phyloP scores from a whole-genome alignment of 1,139 yeast genomes.

The Spathaspora sp. region DNA sequence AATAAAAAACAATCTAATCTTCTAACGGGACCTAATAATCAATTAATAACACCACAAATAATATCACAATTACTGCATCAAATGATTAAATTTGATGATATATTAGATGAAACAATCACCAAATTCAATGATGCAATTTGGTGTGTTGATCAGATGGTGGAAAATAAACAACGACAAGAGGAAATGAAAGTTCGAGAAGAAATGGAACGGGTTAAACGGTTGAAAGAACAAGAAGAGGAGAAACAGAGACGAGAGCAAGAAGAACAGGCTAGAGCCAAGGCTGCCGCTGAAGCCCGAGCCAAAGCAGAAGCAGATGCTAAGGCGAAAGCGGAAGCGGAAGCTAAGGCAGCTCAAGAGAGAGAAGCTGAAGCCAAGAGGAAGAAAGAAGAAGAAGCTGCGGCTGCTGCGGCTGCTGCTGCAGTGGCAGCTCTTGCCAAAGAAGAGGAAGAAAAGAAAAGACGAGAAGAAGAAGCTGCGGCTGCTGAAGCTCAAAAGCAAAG shows the following conservation, averaged over 20 bases:
- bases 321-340: constrained; percentile 18
- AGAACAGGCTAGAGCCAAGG: constrained; percentile 17
- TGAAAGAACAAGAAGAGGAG: constrained; percentile 21
- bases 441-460: constrained; percentile 13
- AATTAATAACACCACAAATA: constrained; percentile 40
- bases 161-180: constrained; percentile 44
- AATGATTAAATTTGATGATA: constrained; percentile 41
- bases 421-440: constrained; percentile 10
- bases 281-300: constrained; percentile 17
- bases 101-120: constrained; percentile 43
- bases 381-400: constrained; percentile 17
- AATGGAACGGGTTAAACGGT: constrained; percentile 32
- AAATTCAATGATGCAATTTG: constrained; percentile 48
- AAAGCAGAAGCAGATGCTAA: constrained; percentile 16
- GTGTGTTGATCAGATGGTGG: constrained; percentile 47
- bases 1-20: constrained; percentile 44
- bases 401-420: background rate
- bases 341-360: constrained; percentile 10
- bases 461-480: constrained; percentile 14
- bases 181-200: constrained; percentile 43
- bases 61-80: constrained; percentile 39
- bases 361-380: constrained; percentile 19
- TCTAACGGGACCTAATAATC: constrained; percentile 45
- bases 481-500: constrained; percentile 7
- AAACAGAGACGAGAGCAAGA: constrained; percentile 19